Conservation (phyloP, 306 rosid species). For the Oemleria cerasiformis region DNA sequence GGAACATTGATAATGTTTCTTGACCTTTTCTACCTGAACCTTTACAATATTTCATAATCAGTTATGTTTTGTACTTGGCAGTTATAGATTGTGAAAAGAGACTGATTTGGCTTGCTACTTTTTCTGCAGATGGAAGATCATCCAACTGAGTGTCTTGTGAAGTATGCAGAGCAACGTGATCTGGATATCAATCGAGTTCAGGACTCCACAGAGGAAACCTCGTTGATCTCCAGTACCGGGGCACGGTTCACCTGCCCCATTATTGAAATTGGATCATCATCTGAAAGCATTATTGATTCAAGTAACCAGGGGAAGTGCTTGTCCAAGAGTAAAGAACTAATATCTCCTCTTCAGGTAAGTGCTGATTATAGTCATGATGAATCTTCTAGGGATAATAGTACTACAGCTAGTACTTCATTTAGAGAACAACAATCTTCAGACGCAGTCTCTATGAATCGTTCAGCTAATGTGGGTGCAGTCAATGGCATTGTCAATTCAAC, state of each 20-base stretch:
- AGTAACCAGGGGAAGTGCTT: slow-evolving; percentile 42
- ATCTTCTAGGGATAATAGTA: slow-evolving; percentile 59
- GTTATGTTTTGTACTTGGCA: neutral
- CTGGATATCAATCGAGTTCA: slow-evolving; percentile 33
- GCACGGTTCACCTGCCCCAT: slow-evolving; percentile 31
- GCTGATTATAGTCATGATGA: slow-evolving; percentile 53
- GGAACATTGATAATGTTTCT: neutral
- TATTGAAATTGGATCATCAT: slow-evolving; percentile 43
- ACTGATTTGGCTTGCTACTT: slow-evolving; percentile 26
- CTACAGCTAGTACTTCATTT: slow-evolving; percentile 68
- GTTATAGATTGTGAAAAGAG: neutral
- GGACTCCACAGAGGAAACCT: slow-evolving; percentile 37
- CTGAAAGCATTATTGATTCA: slow-evolving; percentile 34
- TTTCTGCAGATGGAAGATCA: slow-evolving; percentile 65
- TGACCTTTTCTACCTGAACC: neutral
- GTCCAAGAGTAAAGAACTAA: slow-evolving; percentile 65
- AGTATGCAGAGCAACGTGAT: slow-evolving; percentile 35
- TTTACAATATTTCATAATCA: neutral
- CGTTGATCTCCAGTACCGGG: slow-evolving; percentile 39
- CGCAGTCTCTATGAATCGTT: slow-evolving; percentile 62
- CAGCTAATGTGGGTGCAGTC: slow-evolving; percentile 64
- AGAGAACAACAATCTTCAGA: slow-evolving; percentile 65
- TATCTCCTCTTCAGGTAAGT: slow-evolving; percentile 73
- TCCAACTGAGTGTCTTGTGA: slow-evolving; percentile 44
- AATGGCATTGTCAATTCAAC: slow-evolving; percentile 56